Percentiles rank a stretch among this genome's conserved stretches.
These are phyloP conservation scores for Phytophthora pluvialis DNA, from an alignment of 352 stramenopile species.

Conservation along the genomic window DNA sequence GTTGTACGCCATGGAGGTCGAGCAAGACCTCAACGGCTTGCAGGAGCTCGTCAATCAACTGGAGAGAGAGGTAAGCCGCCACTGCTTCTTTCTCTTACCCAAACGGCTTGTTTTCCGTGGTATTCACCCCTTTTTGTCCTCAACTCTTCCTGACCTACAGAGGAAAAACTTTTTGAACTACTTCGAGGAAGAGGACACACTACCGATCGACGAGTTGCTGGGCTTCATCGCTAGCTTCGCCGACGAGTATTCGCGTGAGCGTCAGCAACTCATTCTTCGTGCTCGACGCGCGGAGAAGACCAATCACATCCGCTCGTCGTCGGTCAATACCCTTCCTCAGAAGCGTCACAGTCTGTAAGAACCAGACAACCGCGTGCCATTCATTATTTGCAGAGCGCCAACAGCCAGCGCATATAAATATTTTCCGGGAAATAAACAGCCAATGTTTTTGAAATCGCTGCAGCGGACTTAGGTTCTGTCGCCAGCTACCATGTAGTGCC, in stretches of 20 bases:
- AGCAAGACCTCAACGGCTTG: slow-evolving; percentile 59
- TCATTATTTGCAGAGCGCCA: slow-evolving; percentile 19
- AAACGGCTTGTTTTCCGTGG: not conserved
- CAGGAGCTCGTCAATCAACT: slow-evolving; percentile 55
- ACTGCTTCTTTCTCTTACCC: not conserved
- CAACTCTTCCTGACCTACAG: slow-evolving; percentile 25
- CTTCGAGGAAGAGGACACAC: slow-evolving; percentile 73
- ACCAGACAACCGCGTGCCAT: slow-evolving; percentile 6
- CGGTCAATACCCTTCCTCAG: slow-evolving; percentile 13
- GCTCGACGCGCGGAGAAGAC: slow-evolving; percentile 26
- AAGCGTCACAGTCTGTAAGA: slow-evolving; percentile 41
- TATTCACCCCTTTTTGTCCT: slow-evolving; percentile 1
- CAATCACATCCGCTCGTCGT: slow-evolving; percentile 11
- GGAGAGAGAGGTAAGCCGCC: slow-evolving; percentile 47
- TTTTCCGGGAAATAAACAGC: slow-evolving; percentile 1
- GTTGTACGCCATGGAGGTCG: slow-evolving; percentile 65
- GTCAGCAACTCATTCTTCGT: slow-evolving; percentile 47
- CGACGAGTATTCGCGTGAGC: slow-evolving; percentile 62
- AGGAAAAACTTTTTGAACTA: slow-evolving; percentile 74
- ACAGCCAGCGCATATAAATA: slow-evolving; percentile 16
- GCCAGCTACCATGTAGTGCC: too few species aligned
- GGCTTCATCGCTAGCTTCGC: slow-evolving; percentile 69
- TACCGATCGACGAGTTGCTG: slow-evolving; percentile 74
- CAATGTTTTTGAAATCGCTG: too few species aligned
- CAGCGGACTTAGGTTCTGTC: too few species aligned